Conservation (phyloP, 768 basidiomycete species). For the Suillus ampliporus region DNA sequence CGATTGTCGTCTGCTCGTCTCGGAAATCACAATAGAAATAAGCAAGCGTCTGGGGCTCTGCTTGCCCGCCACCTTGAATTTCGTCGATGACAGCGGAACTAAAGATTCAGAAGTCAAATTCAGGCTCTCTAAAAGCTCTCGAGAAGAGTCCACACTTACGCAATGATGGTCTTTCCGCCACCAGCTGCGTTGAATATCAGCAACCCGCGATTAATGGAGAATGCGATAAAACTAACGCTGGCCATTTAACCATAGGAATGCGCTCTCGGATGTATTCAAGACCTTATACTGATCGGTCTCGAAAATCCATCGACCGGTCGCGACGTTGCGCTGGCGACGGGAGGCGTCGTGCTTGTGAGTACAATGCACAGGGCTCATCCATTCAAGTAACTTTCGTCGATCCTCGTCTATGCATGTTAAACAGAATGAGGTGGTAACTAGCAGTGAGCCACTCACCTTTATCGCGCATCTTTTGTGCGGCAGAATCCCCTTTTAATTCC, state of each 20-base stretch:
- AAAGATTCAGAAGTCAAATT: background rate
- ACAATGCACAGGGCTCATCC: background rate
- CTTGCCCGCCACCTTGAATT: background rate
- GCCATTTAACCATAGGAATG: background rate
- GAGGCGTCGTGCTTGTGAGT: background rate
- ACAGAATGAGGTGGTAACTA: background rate
- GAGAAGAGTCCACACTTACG: background rate
- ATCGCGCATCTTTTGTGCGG: background rate
- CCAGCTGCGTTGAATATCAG: background rate
- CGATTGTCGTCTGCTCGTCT: slow-evolving; percentile 12
- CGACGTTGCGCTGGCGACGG: background rate
- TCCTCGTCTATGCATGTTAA: background rate
- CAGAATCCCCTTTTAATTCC: background rate
- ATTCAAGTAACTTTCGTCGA: background rate
- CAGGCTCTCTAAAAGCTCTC: background rate
- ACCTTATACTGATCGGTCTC: background rate
- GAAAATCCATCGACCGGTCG: background rate
- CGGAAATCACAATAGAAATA: slow-evolving; percentile 31
- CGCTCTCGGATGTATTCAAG: background rate
- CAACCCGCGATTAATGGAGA: background rate
- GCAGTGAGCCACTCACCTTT: background rate
- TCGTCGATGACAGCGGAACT: slow-evolving; percentile 21
- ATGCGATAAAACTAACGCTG: background rate
- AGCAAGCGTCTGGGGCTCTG: slow-evolving; percentile 9
- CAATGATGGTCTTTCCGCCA: background rate